Evolutionary conservation across 768 basidiomycete species (phyloP).

Genomic region (Agaricus bisporus): DNA sequence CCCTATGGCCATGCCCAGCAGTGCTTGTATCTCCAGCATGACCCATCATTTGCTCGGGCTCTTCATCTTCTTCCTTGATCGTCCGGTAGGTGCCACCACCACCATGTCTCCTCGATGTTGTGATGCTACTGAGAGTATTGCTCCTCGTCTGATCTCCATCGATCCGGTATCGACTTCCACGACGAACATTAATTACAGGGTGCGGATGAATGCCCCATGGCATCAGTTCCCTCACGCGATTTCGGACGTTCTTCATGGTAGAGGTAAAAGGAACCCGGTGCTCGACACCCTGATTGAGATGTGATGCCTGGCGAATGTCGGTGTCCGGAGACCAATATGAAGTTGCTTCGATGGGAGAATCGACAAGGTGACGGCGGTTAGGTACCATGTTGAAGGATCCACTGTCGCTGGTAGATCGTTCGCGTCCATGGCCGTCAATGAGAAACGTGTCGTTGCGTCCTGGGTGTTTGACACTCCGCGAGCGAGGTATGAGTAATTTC

Average conservation of each 20-base stretch:
- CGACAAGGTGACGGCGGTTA: not conserved
- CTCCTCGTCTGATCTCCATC: conserved; percentile 2
- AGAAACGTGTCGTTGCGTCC: conserved; percentile 7
- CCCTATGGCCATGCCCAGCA: not conserved
- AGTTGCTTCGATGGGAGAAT: not conserved
- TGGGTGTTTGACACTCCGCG: conserved; percentile 9
- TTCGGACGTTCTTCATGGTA: not conserved
- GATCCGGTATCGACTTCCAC: not conserved
- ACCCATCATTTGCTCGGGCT: not conserved
- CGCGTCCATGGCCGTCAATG: conserved; percentile 14
- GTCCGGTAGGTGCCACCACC: not conserved
- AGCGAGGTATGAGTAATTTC: conserved; percentile 1
- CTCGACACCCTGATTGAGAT: not conserved
- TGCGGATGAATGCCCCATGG: conserved; percentile 3
- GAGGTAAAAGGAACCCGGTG: not conserved
- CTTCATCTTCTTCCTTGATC: conserved; percentile 9
- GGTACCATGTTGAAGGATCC: conserved; percentile 11
- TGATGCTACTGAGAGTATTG: conserved; percentile 1
- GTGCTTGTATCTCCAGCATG: not conserved
- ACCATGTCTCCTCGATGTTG: not conserved
- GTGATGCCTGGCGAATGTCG: not conserved
- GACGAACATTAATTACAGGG: not conserved
- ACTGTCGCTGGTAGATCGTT: not conserved
- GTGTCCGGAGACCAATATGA: conserved; percentile 5
- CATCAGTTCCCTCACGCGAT: conserved; percentile 4